Percentiles rank a stretch among this genome's conserved stretches.
phyloP scores from a whole-genome alignment of 805 yeast genomes.

The Candida stauntonica region DNA sequence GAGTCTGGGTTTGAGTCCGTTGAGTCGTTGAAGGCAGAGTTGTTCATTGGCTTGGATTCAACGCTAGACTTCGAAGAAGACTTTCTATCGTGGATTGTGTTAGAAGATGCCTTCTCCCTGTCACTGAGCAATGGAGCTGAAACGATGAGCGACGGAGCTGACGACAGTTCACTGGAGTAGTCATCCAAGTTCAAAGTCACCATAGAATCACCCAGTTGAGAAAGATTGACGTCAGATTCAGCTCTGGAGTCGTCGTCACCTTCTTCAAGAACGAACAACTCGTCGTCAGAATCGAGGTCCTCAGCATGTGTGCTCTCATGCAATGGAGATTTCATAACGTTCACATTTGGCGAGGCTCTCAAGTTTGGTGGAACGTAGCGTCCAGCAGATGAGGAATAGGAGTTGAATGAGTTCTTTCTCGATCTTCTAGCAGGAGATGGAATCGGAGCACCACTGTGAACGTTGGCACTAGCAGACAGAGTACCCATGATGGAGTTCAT shows the following conservation, averaged over 20 bases:
- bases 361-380: conserved; percentile 73
- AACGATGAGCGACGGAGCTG: conserved; percentile 25
- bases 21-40: background rate
- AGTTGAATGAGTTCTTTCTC: conserved; percentile 24
- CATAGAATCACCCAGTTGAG: conserved; percentile 11
- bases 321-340: conserved; percentile 21
- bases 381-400: conserved; percentile 38
- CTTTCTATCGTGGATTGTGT: conserved; percentile 11
- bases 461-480: conserved; percentile 8
- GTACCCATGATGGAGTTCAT: conserved; percentile 9
- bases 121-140: conserved; percentile 8
- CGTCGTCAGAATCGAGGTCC: conserved; percentile 29
- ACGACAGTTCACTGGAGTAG: conserved; percentile 20
- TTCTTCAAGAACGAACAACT: conserved; percentile 37
- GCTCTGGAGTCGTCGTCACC: conserved; percentile 20
- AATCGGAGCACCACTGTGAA: background rate
- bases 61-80: too few relatives aligned
- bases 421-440: conserved; percentile 9
- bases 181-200: conserved; percentile 18
- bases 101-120: conserved; percentile 9
- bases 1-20: background rate
- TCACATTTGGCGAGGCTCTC: conserved; percentile 40
- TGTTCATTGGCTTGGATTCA: background rate
- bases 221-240: conserved; percentile 11
- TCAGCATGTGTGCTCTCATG: conserved; percentile 21